Conservation (phyloP, 225 moss, liverwort and hornwort species). For the Anthoceros angustus region DNA sequence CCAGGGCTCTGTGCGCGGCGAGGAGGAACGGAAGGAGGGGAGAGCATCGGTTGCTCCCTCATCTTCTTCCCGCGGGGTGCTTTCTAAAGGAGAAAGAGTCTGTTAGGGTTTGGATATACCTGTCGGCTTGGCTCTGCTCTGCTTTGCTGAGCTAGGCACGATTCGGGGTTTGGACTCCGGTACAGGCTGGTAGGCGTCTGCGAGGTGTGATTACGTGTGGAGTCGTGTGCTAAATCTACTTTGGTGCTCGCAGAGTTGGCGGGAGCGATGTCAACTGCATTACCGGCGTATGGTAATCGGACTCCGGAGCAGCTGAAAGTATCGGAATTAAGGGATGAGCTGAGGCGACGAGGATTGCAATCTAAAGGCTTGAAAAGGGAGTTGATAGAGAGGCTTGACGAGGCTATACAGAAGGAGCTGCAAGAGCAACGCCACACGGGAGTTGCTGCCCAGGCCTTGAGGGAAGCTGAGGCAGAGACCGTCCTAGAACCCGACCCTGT, state of each 20-base stretch:
- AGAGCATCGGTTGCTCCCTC: no score
- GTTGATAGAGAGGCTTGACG: slow-evolving; percentile 84
- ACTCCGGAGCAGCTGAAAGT: slow-evolving; percentile 99
- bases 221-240: neutral
- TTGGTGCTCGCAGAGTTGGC: neutral
- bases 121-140: neutral
- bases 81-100: neutral
- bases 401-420: slow-evolving; percentile 59
- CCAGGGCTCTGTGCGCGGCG: no score
- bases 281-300: slow-evolving; percentile 76
- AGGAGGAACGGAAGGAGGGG: no score
- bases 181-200: no score
- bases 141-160: neutral
- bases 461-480: slow-evolving; percentile 5
- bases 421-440: slow-evolving; percentile 16
- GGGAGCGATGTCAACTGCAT: slow-evolving; percentile 72
- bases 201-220: no score
- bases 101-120: neutral
- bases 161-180: neutral
- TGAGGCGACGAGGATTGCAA: slow-evolving; percentile 69
- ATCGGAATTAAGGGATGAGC: slow-evolving; percentile 86
- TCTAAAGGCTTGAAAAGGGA: slow-evolving; percentile 92
- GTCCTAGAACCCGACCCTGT: neutral
- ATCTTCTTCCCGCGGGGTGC: no score
- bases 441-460: slow-evolving; percentile 9